Base-by-base conservation (phyloP, 768 basidiomycete species). In the Pulveroboletus sp. region DNA sequence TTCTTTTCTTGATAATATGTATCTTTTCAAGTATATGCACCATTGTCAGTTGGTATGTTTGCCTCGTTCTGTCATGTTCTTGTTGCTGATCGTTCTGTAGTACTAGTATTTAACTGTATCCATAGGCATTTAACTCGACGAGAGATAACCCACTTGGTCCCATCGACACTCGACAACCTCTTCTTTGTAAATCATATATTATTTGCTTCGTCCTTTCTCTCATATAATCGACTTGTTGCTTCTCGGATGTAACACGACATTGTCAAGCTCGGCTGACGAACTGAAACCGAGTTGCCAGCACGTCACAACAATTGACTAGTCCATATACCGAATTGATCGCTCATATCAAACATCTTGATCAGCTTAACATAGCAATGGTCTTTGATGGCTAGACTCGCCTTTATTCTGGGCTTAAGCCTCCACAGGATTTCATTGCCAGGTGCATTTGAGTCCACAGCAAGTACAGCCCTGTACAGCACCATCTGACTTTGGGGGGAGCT, bases 381-480 rank as follows among this genome's bases (percentile, higher is more conserved):
- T 31, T 31, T 23, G 17, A 20, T 35, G 17, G 14, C 16, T 13
- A 6, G 19, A n/a, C 12, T 24, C 4, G 38, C 37, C 38, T 9
- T 13, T 9, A n/a, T n/a, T 39, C 24, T 13, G 24, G 39, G 4
- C 13, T n/a, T 35, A 3, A 29, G 22, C 49, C 29, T 13, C 31
- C 54, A 63, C 61, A 53, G 60, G 50, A 46, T 45, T 5, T 6
- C 43, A 32, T 39, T 31, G 16, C 41, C n/a, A n/a, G n/a, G n/a
- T 11, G 27, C 27, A 29, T 12, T 29, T n/a, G n/a, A n/a, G 27
- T 6, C 4, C 45, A 57, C 54, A 60, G 49, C 58, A 49, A 12
- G n/a, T 16, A 63, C 55, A 57, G 60, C 54, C 8, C 6, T 7
- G 54, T 60, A 60, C 51, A 61, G 60, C n/a, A n/a, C 14, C 26